Base-by-base conservation (phyloP, 106 monocot genomes). In the Agapanthus africanus region DNA sequence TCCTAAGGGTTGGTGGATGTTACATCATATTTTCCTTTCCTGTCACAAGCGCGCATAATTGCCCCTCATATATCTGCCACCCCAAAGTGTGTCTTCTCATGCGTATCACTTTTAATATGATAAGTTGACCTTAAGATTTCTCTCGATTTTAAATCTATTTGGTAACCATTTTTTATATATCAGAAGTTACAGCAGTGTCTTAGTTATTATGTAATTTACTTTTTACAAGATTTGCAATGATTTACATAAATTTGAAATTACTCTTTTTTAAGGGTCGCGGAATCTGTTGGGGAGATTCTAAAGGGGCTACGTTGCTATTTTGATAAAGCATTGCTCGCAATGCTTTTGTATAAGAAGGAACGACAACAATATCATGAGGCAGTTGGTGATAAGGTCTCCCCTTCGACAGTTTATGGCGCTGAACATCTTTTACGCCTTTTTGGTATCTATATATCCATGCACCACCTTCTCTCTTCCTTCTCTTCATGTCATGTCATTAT, bases 351-450 rank as follows among this genome's bases (percentile, higher is more conserved):
- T 75, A 97, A 91, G 65, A 92, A 86, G 70, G 95, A 97, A 70
- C 77, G 84, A 37, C 70, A 86, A 50, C 95, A 97, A 79, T 97
- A 87, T 71, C 71, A 81, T 30, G 91, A 92, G 75, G 74, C 70
- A 22, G 77, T 97, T 31, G 50, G 47, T 57, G 95, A 84, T 62
- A 80, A 87, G 74, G 61, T 72, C 15, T 86, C 95, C 23, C 91
- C 95, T 39, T 97, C 91, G 67, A 84, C 84, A 46, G 47, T 97
- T 38, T 97, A 97, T 82, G 95, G 95, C 61, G 95, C 95, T 40
- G 95, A 97, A 72, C 95, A 97, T 71, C 69, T 97, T 30, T 66
- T 91, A 37, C 94, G 94, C 44, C 94, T 94, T 75, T 94, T 94
- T 78, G 94, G 94, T 94, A 85, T 69, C 71, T 42, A 42, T n/a